Percentiles rank a stretch among this genome's conserved stretches.
Evolutionary conservation across 495 filamentous ascomycete species (phyloP).

Genomic region (Rhypophila decipiens): DNA sequence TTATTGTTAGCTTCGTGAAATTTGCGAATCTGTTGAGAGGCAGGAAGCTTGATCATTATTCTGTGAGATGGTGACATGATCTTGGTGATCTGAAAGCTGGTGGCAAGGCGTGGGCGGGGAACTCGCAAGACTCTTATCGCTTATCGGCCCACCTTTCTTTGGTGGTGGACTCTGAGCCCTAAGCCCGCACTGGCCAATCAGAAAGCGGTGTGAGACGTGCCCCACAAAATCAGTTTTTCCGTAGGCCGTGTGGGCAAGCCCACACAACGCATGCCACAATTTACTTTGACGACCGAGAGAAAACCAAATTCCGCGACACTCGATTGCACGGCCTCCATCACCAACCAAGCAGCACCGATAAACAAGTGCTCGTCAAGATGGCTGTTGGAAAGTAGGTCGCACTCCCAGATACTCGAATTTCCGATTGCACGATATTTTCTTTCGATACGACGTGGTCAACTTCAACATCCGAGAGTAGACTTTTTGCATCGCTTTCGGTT

Average conservation of each 20-base stretch:
- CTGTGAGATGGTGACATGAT: too few species aligned
- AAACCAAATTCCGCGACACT: constrained; percentile 28
- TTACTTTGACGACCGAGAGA: constrained; percentile 23
- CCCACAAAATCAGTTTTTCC: constrained; percentile 30
- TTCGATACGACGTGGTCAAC: neutral
- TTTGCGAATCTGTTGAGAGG: too few species aligned
- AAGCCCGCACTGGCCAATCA: constrained; percentile 26
- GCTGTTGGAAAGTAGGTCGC: constrained; percentile 82
- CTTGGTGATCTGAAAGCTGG: too few species aligned
- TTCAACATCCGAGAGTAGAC: neutral
- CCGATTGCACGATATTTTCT: constrained; percentile 4
- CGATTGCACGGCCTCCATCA: constrained; percentile 29
- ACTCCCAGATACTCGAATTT: constrained; percentile 8
- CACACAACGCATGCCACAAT: constrained; percentile 33
- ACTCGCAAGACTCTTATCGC: too few species aligned
- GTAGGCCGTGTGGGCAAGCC: constrained; percentile 19
- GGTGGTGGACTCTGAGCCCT: constrained; percentile 20
- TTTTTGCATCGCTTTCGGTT: neutral
- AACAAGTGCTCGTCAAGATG: constrained; percentile 61
- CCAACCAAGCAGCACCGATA: constrained; percentile 28
- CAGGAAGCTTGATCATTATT: too few species aligned
- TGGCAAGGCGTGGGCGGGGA: too few species aligned
- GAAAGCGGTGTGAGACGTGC: neutral
- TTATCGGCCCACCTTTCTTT: too few species aligned
- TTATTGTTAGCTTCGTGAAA: too few species aligned